Evolutionary conservation across 1,139 yeast species (phyloP), one percentile per base, ranked within the genome.

Genomic region (Petasospora rhodanensis): DNA sequence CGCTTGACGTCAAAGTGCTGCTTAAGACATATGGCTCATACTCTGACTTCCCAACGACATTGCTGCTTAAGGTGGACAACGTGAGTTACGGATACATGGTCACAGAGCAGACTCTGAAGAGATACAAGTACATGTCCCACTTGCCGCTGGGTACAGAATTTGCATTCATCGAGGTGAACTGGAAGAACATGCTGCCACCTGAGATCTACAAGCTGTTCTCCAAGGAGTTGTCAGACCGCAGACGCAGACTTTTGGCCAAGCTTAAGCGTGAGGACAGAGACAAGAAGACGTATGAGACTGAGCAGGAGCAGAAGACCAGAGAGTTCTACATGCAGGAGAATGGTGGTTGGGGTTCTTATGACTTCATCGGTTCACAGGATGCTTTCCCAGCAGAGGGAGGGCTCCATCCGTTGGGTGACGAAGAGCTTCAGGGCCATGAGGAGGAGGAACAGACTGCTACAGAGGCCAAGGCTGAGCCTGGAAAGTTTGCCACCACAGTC

Each of bases 151-250:
- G 96, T 2, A 79, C 95, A 0, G 82, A 83, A 27, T 59, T 91
- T 28, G 95, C 91, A 11, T 79, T 86, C 44, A 52, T 93, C 37
- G 97, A 91, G 50, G 73, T 96, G 38, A 79, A 85, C 51, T 91
- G 98, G 97, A 41, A 53, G 26, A 49, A 58, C 12, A 43, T 68
- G 20, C 58, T 79, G 1, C 63, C 71, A 4, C 58, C 59, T 7
- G 79, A 73, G 15, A 70, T 80, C 0, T 74, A 81, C 64, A 57
- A 60, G 1, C 53, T 55, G 20, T 86, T 79, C 57, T 65, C 70
- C 29, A 66, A 65, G 17, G 93, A 83, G 42, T 61, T 91, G 21
- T 61, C 58, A 13, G 77, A 72, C 32, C 67, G 97, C 32, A 64
- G 79, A 18, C 70, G 73, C 42, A 62, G 62, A 28, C 66, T 78